phyloP scores from a whole-genome alignment of 805 yeast genomes.

The Lachancea dasiensis region DNA sequence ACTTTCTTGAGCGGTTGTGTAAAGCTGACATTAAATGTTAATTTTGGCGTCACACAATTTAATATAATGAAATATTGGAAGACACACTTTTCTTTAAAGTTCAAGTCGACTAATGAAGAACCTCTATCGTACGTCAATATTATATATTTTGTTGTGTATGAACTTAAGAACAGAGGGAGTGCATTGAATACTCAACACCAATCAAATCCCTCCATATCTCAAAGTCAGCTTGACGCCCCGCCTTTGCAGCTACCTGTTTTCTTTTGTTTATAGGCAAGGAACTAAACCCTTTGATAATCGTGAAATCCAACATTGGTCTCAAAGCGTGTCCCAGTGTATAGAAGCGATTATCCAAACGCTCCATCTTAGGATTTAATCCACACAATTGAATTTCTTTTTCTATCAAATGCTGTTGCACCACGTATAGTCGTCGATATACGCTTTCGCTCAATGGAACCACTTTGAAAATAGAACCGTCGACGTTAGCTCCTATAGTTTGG shows the following conservation, averaged over 20 bases:
- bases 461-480: conserved; percentile 73
- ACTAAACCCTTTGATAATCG: conserved; percentile 48
- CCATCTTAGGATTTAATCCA: conserved; percentile 77
- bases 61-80: too few relatives aligned
- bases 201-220: conserved; percentile 67
- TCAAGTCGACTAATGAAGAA: too few relatives aligned
- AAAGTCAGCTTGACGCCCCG: conserved; percentile 49
- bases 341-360: conserved; percentile 40
- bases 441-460: conserved; percentile 72
- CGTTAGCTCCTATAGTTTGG: conserved; percentile 64
- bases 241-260: conserved; percentile 46
- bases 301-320: conserved; percentile 63
- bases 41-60: too few relatives aligned
- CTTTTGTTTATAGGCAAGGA: conserved; percentile 53
- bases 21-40: too few relatives aligned
- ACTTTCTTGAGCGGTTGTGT: too few relatives aligned
- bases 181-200: conserved; percentile 43
- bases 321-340: conserved; percentile 35
- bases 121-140: too few relatives aligned
- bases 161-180: conserved; percentile 15
- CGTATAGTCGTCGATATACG: conserved; percentile 72
- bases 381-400: conserved; percentile 69
- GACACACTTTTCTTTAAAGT: too few relatives aligned
- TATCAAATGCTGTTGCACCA: conserved; percentile 78
- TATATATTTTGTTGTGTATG: not conserved